A percentile compares a stretch with the other conserved stretches of the same genome.
phyloP scores from a whole-genome alignment of 2,329 filamentous ascomycete species.

The Trichoderma aggressivum region DNA sequence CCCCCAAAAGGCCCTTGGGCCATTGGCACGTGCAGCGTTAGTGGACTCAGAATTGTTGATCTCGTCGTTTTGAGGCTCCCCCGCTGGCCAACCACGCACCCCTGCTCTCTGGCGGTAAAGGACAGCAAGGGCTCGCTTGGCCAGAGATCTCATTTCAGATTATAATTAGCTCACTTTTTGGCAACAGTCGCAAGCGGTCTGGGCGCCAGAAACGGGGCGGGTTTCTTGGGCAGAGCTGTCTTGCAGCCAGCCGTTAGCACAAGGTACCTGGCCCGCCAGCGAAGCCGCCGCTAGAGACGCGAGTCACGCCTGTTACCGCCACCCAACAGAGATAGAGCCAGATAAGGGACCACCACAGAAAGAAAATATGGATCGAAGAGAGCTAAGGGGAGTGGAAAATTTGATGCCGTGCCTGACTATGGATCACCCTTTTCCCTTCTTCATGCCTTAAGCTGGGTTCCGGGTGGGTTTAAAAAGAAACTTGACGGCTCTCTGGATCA shows the following conservation, averaged over 20 bases:
- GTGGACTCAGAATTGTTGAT: constrained; percentile 5
- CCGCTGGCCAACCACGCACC: constrained; percentile 1
- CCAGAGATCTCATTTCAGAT: constrained; percentile 12
- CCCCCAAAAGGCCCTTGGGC: background rate
- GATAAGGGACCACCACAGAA: constrained; percentile 16
- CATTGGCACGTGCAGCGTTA: constrained; percentile 5
- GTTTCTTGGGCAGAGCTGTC: background rate
- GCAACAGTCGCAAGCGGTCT: constrained; percentile 3
- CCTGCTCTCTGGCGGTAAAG: constrained; percentile 7
- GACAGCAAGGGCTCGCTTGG: background rate
- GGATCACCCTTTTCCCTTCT: constrained; percentile 7
- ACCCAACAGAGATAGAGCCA: background rate
- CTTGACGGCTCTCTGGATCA: background rate
- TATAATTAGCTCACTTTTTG: constrained; percentile 11
- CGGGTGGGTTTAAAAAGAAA: constrained; percentile 6
- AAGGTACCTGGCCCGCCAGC: background rate
- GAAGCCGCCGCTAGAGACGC: background rate
- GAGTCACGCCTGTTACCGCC: constrained; percentile 3
- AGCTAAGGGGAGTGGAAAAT: constrained; percentile 13
- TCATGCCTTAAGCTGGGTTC: constrained; percentile 9
- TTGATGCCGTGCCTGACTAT: constrained; percentile 17
- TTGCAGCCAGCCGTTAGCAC: background rate
- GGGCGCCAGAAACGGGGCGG: background rate
- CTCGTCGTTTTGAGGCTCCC: constrained; percentile 8
- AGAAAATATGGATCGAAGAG: constrained; percentile 8